A percentile compares a stretch with the other conserved stretches of the same genome.
Evolutionary conservation across 352 stramenopile genomes (phyloP).

Genomic region (Phytophthora aleatoria): DNA sequence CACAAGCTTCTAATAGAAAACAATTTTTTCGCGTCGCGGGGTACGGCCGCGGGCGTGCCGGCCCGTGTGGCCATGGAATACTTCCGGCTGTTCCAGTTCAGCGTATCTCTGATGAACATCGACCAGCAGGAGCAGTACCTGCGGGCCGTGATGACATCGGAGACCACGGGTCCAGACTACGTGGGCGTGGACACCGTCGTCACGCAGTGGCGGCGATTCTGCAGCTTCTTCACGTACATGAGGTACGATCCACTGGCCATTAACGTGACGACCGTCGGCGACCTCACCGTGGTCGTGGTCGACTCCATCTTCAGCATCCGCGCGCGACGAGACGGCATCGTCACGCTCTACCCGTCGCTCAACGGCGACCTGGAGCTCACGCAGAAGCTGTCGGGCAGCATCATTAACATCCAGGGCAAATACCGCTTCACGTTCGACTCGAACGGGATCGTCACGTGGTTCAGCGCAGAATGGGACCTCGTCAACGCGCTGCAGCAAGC

Average conservation of each 20-base stretch:
- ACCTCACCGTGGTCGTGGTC: slow-evolving; percentile 52
- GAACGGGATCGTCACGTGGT: slow-evolving; percentile 45
- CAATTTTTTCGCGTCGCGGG: slow-evolving; percentile 45
- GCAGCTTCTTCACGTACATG: slow-evolving; percentile 49
- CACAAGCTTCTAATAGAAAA: slow-evolving; percentile 37
- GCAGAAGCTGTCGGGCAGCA: slow-evolving; percentile 50
- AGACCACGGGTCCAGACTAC: slow-evolving; percentile 57
- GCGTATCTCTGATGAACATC: slow-evolving; percentile 29
- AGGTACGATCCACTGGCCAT: slow-evolving; percentile 39
- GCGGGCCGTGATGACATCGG: slow-evolving; percentile 48
- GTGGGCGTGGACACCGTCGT: slow-evolving; percentile 54
- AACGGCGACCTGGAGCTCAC: slow-evolving; percentile 46
- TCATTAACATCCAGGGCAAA: slow-evolving; percentile 43
- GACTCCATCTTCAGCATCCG: slow-evolving; percentile 44
- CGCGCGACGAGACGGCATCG: slow-evolving; percentile 45
- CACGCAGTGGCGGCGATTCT: slow-evolving; percentile 59
- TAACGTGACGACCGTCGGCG: slow-evolving; percentile 37
- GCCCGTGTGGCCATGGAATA: slow-evolving; percentile 54
- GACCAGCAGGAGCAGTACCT: slow-evolving; percentile 59
- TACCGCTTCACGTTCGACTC: slow-evolving; percentile 62
- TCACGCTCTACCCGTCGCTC: slow-evolving; percentile 51
- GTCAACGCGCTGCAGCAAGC: slow-evolving; percentile 46
- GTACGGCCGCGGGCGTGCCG: slow-evolving; percentile 32
- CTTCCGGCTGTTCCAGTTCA: slow-evolving; percentile 58
- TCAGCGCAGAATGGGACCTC: slow-evolving; percentile 63